Base-by-base conservation (phyloP, 768 basidiomycete species). In the Agaricus subrufescens region DNA sequence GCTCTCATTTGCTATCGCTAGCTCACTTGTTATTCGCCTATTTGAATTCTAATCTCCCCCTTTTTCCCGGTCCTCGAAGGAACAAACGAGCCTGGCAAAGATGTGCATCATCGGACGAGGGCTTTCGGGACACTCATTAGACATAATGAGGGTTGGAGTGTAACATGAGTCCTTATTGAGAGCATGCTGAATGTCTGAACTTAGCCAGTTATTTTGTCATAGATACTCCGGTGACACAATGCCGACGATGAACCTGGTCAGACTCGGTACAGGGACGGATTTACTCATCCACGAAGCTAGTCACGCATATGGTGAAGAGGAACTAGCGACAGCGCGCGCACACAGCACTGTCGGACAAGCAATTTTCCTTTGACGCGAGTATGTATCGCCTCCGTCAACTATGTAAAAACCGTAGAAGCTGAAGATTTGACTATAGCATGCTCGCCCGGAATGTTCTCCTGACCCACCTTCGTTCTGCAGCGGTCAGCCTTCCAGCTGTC, bases 241-340 rank as follows among this genome's bases (percentile, higher is more conserved):
- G 65, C 94, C 95, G 0, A 81, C 85, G 9, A 73, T 86, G 7
- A 75, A 74, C 29, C 75, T 98, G 7, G 82, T 87, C 26, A 66
- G 75, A 45, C 84, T 82, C 0, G 95, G 91, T 0, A 63, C 75
- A 58, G 65, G 71, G 39, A 87, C 89, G 0, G 93, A 92, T 0
- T 72, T 98, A 1, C 75, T 98, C 43, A 94, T 98, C 31, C 95
- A 98, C 63, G 95, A 98, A 67, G 91, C 95, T 0, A 94, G 93
- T 3, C 86, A 97, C 80, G 89, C 84, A 1, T 88, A 98, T 63
- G 89, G 89, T 54, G 83, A 94, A 64, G 80, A 73, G 19, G 86
- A 85, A 54, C 3, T 6, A 14, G 40, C 40, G n/a, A 6, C 3
- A 15, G 14, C 12, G 19, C 40, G 40, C 12, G 12, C 8, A 15